Base-by-base conservation (phyloP, 1,284 basidiomycete species). In the Sporisorium iseilematis-ciliati region DNA sequence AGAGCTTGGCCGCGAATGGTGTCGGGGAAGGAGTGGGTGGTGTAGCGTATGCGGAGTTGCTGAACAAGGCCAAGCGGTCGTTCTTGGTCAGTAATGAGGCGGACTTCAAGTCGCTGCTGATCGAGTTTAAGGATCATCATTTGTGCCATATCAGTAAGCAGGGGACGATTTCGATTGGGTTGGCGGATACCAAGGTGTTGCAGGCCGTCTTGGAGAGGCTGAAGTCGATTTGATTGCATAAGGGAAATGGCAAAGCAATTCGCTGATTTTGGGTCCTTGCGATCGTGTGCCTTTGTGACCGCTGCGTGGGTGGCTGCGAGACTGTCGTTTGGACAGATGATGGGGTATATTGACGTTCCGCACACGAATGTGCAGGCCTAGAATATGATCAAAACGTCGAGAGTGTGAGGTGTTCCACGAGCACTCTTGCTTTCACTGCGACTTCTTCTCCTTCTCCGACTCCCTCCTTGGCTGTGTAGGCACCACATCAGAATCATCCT, bases 91-190 rank as follows among this genome's bases (percentile, higher is more conserved):
- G 68, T 6, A 74, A 75, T 43, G 76, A 78, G 51, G 55, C 65
- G 14, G 76, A 71, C 23, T 65, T 80, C 56, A 65, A 73, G 25
- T 57, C 52, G 42, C 43, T 80, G n/a, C 54, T 80, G 21, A 73
- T 80, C 63, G 78, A 80, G 69, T 80, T 80, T 41, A 77, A 68
- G 45, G 68, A 75, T 49, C 78, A 80, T 25, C 74, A 78, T 4
- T 57, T 80, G 38, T 68, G 70, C 21, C 65, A 65, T 29, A 38
- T 75, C 25, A 41, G 31, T 35, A 69, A 60, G 25, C 62, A 65
- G 42, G 72, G 72, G 5, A 20, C 53, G 23, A 58, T 75, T 4
- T 23, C 38, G 33, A 70, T 75, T 43, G 72, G 72, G 1, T 41
- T 75, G 48, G 49, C 50, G 29, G 66, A 69, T 53, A 29, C 18